Evolutionary conservation across 306 rosid genomes (phyloP).

Genomic region (Cucurbita argyrosperma): DNA sequence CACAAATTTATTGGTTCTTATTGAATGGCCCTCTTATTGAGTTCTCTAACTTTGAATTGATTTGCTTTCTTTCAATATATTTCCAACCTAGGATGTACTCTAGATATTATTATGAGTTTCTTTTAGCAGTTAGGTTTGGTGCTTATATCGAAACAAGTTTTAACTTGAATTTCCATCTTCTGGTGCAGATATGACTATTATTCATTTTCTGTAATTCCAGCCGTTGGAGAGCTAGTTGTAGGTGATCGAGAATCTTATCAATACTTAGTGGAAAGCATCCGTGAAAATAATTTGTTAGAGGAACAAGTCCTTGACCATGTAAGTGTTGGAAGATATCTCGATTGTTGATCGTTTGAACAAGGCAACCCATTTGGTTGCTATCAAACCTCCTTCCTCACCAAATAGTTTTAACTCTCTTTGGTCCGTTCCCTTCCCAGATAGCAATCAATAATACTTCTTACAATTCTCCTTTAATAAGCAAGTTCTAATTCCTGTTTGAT

Average conservation of each 20-base stretch:
- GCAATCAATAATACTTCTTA: not conserved
- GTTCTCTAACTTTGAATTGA: not conserved
- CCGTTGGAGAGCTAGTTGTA: conserved; percentile 65
- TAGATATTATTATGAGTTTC: not conserved
- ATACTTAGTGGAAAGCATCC: conserved; percentile 88
- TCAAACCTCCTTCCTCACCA: too few species aligned
- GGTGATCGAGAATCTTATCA: conserved; percentile 82
- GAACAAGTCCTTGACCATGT: too few species aligned
- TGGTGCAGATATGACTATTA: conserved; percentile 59
- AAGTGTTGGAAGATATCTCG: too few species aligned
- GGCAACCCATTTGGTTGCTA: too few species aligned
- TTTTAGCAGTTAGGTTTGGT: not conserved
- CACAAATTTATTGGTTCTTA: not conserved
- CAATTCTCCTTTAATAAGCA: too few species aligned
- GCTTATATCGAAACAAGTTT: not conserved
- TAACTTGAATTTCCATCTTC: conserved; percentile 12
- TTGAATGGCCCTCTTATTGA: not conserved
- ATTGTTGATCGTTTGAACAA: too few species aligned
- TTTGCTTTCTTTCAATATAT: not conserved
- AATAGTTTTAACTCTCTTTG: not conserved
- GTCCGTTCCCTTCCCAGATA: not conserved
- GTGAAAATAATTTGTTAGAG: not conserved
- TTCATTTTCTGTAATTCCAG: conserved; percentile 65
- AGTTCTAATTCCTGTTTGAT: too few species aligned
- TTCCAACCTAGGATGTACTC: not conserved